Percentiles rank a stretch among this genome's conserved stretches.
Conservation (phyloP, 306 rosid species). For the Rosa rugosa region DNA sequence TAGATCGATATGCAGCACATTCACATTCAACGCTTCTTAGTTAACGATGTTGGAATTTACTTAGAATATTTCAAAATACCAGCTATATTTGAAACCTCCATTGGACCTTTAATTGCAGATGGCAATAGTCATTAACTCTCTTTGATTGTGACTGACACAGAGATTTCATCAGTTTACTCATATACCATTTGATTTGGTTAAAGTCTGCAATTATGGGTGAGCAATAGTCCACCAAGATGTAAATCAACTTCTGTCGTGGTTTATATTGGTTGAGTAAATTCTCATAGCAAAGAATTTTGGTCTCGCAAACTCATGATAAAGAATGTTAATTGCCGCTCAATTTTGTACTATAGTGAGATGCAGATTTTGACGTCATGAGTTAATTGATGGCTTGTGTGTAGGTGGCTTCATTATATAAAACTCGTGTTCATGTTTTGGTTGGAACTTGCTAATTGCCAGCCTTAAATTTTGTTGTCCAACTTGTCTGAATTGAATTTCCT, state of each 20-base stretch:
- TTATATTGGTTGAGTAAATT: constrained; percentile 8
- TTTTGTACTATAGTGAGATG: background rate
- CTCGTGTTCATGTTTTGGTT: background rate
- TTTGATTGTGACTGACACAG: too few relatives aligned
- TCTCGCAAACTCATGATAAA: background rate
- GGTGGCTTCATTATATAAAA: background rate
- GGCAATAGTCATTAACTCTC: too few relatives aligned
- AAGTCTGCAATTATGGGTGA: background rate
- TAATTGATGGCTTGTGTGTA: background rate
- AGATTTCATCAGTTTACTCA: too few relatives aligned
- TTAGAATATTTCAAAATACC: too few relatives aligned
- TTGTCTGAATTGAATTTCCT: background rate
- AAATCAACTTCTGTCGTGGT: constrained; percentile 6
- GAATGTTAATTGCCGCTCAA: constrained; percentile 1
- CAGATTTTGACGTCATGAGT: background rate
- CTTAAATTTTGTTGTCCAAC: background rate
- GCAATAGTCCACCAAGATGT: background rate
- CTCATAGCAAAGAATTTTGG: background rate
- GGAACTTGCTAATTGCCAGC: background rate
- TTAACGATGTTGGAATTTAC: background rate
- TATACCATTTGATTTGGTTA: too few relatives aligned
- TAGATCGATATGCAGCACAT: too few relatives aligned
- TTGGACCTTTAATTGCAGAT: too few relatives aligned
- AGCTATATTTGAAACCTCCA: too few relatives aligned
- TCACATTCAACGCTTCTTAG: too few relatives aligned